phyloP scores from a whole-genome alignment of 805 yeast genomes.

The Cyberlindnera maritima region DNA sequence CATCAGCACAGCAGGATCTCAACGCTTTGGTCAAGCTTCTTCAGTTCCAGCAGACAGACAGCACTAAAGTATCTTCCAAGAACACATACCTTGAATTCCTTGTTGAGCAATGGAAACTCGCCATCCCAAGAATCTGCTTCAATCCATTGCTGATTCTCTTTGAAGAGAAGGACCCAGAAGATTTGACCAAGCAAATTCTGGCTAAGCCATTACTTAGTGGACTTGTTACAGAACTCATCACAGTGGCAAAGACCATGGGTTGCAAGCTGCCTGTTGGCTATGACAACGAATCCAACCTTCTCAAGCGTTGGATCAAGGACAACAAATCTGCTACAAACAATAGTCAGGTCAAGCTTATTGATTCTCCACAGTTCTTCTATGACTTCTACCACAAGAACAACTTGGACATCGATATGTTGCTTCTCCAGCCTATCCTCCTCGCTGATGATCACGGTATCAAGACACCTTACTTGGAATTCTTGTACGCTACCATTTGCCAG shows the following conservation, averaged over 20 bases:
- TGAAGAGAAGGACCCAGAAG: conserved; percentile 63
- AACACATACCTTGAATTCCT: conserved; percentile 54
- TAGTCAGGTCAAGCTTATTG: conserved; percentile 29
- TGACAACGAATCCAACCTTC: conserved; percentile 61
- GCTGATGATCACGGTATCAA: conserved; percentile 87
- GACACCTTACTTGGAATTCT: conserved; percentile 87
- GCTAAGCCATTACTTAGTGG: conserved; percentile 88
- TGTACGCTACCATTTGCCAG: conserved; percentile 77
- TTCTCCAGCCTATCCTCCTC: conserved; percentile 81
- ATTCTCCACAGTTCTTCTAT: conserved; percentile 61
- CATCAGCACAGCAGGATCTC: conserved; percentile 32
- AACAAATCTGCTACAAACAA: conserved; percentile 2
- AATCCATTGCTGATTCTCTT: conserved; percentile 73
- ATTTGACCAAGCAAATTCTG: conserved; percentile 61
- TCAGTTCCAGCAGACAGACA: conserved; percentile 30
- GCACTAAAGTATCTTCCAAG: conserved; percentile 12
- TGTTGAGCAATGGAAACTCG: conserved; percentile 82
- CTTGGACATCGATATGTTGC: conserved; percentile 67
- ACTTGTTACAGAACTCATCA: conserved; percentile 67
- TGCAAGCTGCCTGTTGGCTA: conserved; percentile 67
- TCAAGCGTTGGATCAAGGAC: conserved; percentile 45
- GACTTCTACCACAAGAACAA: conserved; percentile 58
- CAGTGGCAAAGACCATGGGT: conserved; percentile 74
- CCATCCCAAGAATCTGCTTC: conserved; percentile 73
- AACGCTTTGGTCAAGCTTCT: conserved; percentile 36